A percentile compares a stretch with the other conserved stretches of the same genome.
Evolutionary conservation across 805 yeast genomes (phyloP).

Genomic region (Starmerella potacharoeniae): DNA sequence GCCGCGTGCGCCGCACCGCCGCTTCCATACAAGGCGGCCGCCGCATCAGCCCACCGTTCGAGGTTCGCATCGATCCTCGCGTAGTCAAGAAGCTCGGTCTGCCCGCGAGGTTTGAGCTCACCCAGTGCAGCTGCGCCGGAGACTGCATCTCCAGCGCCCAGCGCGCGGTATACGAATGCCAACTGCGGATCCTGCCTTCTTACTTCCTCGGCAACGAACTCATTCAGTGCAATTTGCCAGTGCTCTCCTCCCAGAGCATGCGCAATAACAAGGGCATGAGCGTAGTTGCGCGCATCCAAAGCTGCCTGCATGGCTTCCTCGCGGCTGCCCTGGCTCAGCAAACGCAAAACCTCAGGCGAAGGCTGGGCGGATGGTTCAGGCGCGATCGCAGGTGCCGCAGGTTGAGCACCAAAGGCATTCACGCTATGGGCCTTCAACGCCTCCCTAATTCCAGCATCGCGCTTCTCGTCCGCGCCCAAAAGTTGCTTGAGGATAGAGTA

Average conservation of each 20-base stretch:
- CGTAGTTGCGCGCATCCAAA: slow-evolving; percentile 57
- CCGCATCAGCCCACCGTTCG: slow-evolving; percentile 27
- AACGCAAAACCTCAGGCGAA: slow-evolving; percentile 25
- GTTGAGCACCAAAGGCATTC: background rate
- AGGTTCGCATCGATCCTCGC: slow-evolving; percentile 16
- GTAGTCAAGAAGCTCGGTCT: slow-evolving; percentile 11
- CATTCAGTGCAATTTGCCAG: slow-evolving; percentile 48
- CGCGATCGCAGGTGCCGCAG: background rate
- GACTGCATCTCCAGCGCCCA: slow-evolving; percentile 37
- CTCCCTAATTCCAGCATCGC: background rate
- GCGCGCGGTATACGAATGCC: slow-evolving; percentile 49
- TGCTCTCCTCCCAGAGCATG: slow-evolving; percentile 50
- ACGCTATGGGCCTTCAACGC: background rate
- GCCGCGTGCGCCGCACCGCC: slow-evolving; percentile 23
- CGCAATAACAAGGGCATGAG: slow-evolving; percentile 63
- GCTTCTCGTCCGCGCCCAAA: slow-evolving; percentile 5
- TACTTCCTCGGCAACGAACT: slow-evolving; percentile 41
- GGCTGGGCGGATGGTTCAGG: background rate
- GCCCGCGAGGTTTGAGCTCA: slow-evolving; percentile 33
- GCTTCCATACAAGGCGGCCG: slow-evolving; percentile 23
- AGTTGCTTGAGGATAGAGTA: slow-evolving; percentile 16
- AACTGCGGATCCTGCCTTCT: slow-evolving; percentile 32
- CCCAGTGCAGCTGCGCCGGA: slow-evolving; percentile 43
- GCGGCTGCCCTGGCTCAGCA: slow-evolving; percentile 51
- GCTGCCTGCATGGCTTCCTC: slow-evolving; percentile 55